These are phyloP conservation scores for Raffaelea deltoideospora DNA, from an alignment of 2,329 filamentous ascomycete species.

Conservation along the genomic window DNA sequence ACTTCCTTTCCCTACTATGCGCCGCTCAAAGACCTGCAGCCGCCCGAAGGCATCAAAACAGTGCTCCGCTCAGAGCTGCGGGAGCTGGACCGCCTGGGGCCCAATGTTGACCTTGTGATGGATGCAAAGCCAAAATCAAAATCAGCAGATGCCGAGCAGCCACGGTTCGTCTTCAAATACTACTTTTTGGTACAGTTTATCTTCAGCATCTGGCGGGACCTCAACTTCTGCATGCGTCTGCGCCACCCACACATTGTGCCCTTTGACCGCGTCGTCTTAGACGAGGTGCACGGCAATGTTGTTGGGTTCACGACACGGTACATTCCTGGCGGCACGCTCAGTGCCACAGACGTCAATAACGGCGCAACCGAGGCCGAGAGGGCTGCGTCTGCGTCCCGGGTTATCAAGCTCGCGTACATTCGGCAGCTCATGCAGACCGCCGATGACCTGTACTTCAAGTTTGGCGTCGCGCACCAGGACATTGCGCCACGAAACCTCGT, in stretches of 20 bases:
- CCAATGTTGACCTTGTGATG: too few species aligned
- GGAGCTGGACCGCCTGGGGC: too few species aligned
- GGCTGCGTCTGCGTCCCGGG: too few species aligned
- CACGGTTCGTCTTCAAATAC: slow-evolving; percentile 23
- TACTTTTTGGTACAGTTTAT: slow-evolving; percentile 8
- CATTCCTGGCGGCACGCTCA: slow-evolving; percentile 19
- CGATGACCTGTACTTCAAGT: slow-evolving; percentile 20
- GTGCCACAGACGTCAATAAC: slow-evolving; percentile 13
- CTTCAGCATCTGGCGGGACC: slow-evolving; percentile 17
- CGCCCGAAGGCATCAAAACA: too few species aligned
- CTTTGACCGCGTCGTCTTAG: slow-evolving; percentile 19
- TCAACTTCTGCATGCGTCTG: slow-evolving; percentile 19
- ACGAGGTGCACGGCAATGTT: slow-evolving; percentile 8
- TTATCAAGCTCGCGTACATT: slow-evolving; percentile 20
- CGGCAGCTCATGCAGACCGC: slow-evolving; percentile 16
- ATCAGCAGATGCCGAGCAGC: too few species aligned
- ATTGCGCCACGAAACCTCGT: slow-evolving; percentile 21
- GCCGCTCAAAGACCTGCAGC: too few species aligned
- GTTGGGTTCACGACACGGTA: slow-evolving; percentile 13
- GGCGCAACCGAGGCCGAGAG: too few species aligned
- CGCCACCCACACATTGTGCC: slow-evolving; percentile 21
- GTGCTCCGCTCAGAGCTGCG: too few species aligned
- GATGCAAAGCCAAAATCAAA: too few species aligned
- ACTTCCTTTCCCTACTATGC: too few species aligned
- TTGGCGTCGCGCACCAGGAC: slow-evolving; percentile 21